phyloP scores from a whole-genome alignment of 2,329 filamentous ascomycete genomes.

The Penicillium sp. region DNA sequence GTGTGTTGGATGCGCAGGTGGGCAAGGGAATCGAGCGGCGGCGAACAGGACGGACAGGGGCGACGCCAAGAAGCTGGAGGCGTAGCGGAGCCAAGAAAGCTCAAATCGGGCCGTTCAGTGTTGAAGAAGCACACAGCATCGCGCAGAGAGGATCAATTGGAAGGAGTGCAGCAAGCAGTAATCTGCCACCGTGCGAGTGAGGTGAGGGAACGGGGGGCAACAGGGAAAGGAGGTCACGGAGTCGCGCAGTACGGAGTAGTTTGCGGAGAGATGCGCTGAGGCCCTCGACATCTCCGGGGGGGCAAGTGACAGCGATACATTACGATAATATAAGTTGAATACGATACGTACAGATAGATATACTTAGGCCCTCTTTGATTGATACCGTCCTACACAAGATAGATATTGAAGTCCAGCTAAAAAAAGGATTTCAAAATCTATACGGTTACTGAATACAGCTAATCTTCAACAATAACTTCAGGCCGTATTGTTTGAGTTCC shows the following conservation, averaged over 20 bases:
- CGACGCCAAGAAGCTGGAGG: constrained; percentile 20
- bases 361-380: too few species aligned
- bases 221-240: neutral
- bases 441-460: too few species aligned
- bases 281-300: constrained; percentile 5
- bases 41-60: constrained; percentile 20
- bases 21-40: constrained; percentile 21
- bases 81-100: constrained; percentile 12
- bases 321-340: neutral
- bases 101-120: constrained; percentile 6
- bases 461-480: too few species aligned
- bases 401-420: too few species aligned
- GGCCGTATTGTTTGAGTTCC: too few species aligned
- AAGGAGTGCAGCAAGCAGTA: neutral
- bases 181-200: neutral
- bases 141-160: neutral
- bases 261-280: constrained; percentile 11
- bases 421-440: too few species aligned
- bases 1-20: constrained; percentile 13
- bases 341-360: neutral
- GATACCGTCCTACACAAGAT: too few species aligned
- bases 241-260: neutral
- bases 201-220: neutral
- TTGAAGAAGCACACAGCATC: constrained; percentile 10
- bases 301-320: neutral